Evolutionary conservation across 306 rosid genomes (phyloP).

Genomic region (Quercus dentata): DNA sequence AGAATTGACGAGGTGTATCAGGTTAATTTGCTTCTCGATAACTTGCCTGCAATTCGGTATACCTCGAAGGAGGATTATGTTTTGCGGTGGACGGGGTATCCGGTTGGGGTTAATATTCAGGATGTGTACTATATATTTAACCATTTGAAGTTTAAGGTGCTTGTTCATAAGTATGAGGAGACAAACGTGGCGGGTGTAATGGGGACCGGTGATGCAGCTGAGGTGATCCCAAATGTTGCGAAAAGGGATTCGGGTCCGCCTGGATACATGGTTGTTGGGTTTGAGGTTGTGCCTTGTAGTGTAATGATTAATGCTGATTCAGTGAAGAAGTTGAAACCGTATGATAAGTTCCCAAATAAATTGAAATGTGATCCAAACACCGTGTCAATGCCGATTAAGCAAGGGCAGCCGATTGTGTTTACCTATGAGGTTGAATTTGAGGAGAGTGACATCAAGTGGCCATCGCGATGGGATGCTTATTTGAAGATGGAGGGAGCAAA

Average conservation of each 20-base stretch:
- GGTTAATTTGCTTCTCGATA: constrained; percentile 67
- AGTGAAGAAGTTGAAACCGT: constrained; percentile 51
- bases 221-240: constrained; percentile 52
- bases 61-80: constrained; percentile 74
- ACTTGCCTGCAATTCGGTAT: constrained; percentile 83
- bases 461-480: constrained; percentile 98
- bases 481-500: constrained; percentile 98
- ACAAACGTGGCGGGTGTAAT: constrained; percentile 79
- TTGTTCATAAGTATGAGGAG: constrained; percentile 90
- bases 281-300: constrained; percentile 94
- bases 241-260: constrained; percentile 55
- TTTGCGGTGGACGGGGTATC: constrained; percentile 87
- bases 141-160: constrained; percentile 86
- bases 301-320: constrained; percentile 46
- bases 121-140: constrained; percentile 77
- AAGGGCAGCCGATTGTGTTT: constrained; percentile 69
- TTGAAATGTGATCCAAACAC: constrained; percentile 68
- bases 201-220: constrained; percentile 93
- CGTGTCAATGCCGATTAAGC: constrained; percentile 72
- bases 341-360: constrained; percentile 46
- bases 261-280: constrained; percentile 94
- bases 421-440: constrained; percentile 81
- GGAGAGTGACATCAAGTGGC: constrained; percentile 97
- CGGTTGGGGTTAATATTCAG: constrained; percentile 85
- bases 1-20: constrained; percentile 98